A percentile compares a stretch with the other conserved stretches of the same genome.
Conservation (phyloP, 176 grass and related monocot genomes). For the Secale cereale region DNA sequence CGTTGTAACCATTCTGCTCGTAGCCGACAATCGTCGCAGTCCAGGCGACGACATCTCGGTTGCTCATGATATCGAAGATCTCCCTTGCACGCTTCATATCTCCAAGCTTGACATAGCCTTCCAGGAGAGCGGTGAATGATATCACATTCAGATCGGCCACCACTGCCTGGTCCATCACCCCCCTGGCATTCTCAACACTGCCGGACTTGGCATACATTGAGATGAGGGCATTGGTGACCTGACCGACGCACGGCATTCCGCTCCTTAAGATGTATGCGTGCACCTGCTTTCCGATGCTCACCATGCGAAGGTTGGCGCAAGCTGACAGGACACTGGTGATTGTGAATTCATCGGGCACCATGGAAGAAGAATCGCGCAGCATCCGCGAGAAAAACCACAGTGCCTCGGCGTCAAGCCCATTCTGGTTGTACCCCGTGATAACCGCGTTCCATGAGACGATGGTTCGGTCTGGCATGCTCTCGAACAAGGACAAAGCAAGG, state of each 20-base stretch:
- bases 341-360: conserved; percentile 47
- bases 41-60: conserved; percentile 85
- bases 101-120: conserved; percentile 84
- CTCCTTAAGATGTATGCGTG: conserved; percentile 50
- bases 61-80: conserved; percentile 70
- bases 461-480: conserved; percentile 52
- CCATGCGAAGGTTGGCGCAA: conserved; percentile 43
- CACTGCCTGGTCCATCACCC: conserved; percentile 44
- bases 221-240: conserved; percentile 71
- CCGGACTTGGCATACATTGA: conserved; percentile 67
- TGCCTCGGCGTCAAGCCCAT: conserved; percentile 49
- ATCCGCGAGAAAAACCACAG: conserved; percentile 62
- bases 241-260: conserved; percentile 20
- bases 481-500: conserved; percentile 48
- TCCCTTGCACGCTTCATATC: conserved; percentile 55
- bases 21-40: conserved; percentile 96
- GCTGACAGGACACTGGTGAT: conserved; percentile 55
- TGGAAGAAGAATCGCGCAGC: conserved; percentile 36
- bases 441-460: conserved; percentile 85
- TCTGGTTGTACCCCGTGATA: conserved; percentile 81
- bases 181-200: conserved; percentile 49
- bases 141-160: conserved; percentile 65
- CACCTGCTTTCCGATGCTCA: conserved; percentile 57
- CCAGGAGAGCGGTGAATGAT: conserved; percentile 87
- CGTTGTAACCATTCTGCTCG: conserved; percentile 76